Percentiles rank a stretch among this genome's conserved stretches.
These are phyloP conservation scores for Nothophoma quercina DNA, from an alignment of 2,329 filamentous ascomycete genomes.

Conservation along the genomic window DNA sequence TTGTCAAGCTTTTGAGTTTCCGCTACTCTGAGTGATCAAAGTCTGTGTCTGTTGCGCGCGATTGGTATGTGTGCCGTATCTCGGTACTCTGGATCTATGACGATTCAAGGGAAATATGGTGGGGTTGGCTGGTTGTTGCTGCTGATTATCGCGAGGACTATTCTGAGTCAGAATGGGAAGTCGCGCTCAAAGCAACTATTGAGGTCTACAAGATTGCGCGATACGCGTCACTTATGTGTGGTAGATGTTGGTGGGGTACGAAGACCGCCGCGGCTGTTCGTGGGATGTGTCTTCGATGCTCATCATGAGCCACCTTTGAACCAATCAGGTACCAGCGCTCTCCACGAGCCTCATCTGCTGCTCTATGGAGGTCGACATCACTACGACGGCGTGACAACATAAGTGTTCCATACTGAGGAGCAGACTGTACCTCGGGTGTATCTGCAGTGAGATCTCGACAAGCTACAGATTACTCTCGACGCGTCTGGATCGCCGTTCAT, in stretches of 20 bases:
- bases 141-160: conserved; percentile 19
- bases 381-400: conserved; percentile 22
- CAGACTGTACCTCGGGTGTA: conserved; percentile 18
- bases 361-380: conserved; percentile 30
- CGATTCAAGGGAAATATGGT: conserved; percentile 35
- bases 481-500: conserved; percentile 12
- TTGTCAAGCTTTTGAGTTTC: not conserved
- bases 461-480: not conserved
- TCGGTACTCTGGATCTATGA: conserved; percentile 35
- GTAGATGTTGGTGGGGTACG: conserved; percentile 15
- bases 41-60: conserved; percentile 5
- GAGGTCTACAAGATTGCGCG: conserved; percentile 3
- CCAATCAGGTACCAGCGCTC: conserved; percentile 34
- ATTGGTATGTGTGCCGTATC: conserved; percentile 26
- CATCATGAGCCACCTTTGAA: conserved; percentile 18
- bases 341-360: conserved; percentile 38
- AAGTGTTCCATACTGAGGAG: conserved; percentile 11
- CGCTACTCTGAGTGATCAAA: not conserved
- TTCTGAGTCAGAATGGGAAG: too few species aligned
- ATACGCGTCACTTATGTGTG: conserved; percentile 21
- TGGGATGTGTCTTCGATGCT: conserved; percentile 27
- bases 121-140: conserved; percentile 26
- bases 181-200: not conserved
- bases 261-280: conserved; percentile 25
- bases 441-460: not conserved